These are phyloP conservation scores for Magnolia sinica DNA, from an alignment of 164 flowering plant species.

Conservation along the genomic window DNA sequence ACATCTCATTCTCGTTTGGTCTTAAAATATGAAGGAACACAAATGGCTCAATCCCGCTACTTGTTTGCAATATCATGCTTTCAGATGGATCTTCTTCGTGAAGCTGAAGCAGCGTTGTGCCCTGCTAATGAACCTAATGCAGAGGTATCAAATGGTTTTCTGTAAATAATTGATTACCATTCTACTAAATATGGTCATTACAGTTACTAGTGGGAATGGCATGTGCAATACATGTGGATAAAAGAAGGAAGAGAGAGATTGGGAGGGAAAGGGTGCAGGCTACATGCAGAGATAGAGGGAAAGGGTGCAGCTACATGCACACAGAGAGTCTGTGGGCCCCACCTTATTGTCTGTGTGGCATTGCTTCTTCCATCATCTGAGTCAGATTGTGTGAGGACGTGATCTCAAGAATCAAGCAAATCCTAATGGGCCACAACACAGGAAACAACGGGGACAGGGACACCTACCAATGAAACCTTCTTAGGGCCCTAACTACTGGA, in stretches of 20 bases:
- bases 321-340: background rate
- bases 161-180: background rate
- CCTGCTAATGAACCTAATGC: slow-evolving; percentile 64
- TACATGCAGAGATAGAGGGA: too few relatives aligned
- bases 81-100: slow-evolving; percentile 88
- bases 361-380: background rate
- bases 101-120: slow-evolving; percentile 82
- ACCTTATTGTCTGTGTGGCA: background rate
- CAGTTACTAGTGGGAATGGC: background rate
- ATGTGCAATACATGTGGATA: too few relatives aligned
- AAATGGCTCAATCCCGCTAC: slow-evolving; percentile 92
- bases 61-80: slow-evolving; percentile 97
- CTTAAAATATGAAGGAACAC: slow-evolving; percentile 59
- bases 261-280: too few relatives aligned
- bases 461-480: too few relatives aligned
- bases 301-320: too few relatives aligned
- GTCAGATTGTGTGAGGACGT: too few relatives aligned
- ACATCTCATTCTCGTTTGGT: slow-evolving; percentile 14
- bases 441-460: too few relatives aligned
- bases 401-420: too few relatives aligned
- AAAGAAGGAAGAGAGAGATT: too few relatives aligned
- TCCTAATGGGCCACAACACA: too few relatives aligned
- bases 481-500: too few relatives aligned
- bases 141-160: slow-evolving; percentile 50
- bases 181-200: background rate